Evolutionary conservation across 805 yeast species (phyloP).

Genomic region (Candida peoriensis): DNA sequence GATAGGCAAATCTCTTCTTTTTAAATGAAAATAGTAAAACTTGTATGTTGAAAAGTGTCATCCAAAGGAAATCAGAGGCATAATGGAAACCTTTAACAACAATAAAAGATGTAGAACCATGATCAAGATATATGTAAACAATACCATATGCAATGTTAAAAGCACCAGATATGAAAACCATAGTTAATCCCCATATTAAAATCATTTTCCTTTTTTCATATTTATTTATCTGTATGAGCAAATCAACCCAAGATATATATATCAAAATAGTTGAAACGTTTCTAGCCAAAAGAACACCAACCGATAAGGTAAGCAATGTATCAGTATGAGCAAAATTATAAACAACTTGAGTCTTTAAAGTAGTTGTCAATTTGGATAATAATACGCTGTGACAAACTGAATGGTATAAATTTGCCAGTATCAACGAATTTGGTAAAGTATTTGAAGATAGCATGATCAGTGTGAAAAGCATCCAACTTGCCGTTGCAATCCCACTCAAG

Average conservation of each 20-base stretch:
- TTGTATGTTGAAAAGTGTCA: conserved; percentile 26
- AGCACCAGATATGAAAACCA: conserved; percentile 27
- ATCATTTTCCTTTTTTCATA: conserved; percentile 26
- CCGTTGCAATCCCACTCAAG: conserved; percentile 49
- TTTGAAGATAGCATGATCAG: conserved; percentile 50
- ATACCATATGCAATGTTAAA: conserved; percentile 20
- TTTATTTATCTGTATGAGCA: conserved; percentile 35
- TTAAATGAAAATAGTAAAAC: conserved; percentile 34
- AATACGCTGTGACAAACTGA: conserved; percentile 51
- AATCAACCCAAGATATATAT: conserved; percentile 52
- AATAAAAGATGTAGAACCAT: not conserved
- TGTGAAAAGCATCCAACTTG: conserved; percentile 67
- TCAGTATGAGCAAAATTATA: conserved; percentile 48
- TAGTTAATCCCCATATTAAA: conserved; percentile 27
- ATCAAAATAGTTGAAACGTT: conserved; percentile 39
- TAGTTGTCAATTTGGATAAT: conserved; percentile 39
- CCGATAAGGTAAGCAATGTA: conserved; percentile 31
- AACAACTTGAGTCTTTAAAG: conserved; percentile 45
- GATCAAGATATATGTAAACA: conserved; percentile 7
- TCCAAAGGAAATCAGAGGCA: conserved; percentile 26
- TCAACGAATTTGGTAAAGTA: conserved; percentile 53
- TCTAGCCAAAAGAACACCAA: conserved; percentile 33
- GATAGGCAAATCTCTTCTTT: conserved; percentile 41
- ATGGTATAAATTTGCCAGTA: conserved; percentile 50
- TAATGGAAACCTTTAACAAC: conserved; percentile 27